A percentile compares a stretch with the other conserved stretches of the same genome.
Evolutionary conservation across 345 rosid genomes (phyloP).

Genomic region (Sonneratia caseolaris): DNA sequence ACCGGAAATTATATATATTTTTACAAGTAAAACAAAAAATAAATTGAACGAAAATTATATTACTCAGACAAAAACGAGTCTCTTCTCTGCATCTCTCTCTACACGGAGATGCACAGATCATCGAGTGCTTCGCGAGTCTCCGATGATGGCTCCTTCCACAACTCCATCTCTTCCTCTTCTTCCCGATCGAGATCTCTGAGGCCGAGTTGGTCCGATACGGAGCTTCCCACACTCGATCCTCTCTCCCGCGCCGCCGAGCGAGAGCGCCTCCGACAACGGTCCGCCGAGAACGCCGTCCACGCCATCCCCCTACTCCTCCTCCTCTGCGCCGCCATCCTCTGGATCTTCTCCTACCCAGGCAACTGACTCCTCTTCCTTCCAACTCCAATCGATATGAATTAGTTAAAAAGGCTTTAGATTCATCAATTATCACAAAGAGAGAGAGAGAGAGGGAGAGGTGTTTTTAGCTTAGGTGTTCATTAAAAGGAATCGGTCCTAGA

Average conservation of each 20-base stretch:
- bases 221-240: conserved; percentile 59
- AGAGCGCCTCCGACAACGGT: conserved; percentile 49
- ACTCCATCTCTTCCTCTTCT: conserved; percentile 12
- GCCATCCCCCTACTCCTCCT: conserved; percentile 57
- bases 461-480: not conserved
- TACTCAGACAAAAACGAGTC: not conserved
- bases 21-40: too few relatives aligned
- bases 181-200: conserved; percentile 17
- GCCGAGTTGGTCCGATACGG: conserved; percentile 16
- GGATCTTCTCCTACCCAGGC: conserved; percentile 70
- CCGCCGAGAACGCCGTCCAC: conserved; percentile 69
- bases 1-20: too few relatives aligned
- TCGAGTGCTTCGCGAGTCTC: conserved; percentile 35
- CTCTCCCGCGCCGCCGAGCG: conserved; percentile 51
- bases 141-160: conserved; percentile 25
- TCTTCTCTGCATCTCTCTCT: not conserved
- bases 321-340: conserved; percentile 55
- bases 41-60: not conserved
- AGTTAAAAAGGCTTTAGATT: not conserved
- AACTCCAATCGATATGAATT: not conserved
- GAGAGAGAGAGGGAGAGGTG: too few relatives aligned
- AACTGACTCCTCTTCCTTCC: not conserved
- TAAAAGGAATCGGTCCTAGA: not conserved
- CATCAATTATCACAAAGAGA: too few relatives aligned
- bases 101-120: conserved; percentile 53